Conservation (phyloP, 2,329 filamentous ascomycete genomes). For the Hypoxylon sp. region DNA sequence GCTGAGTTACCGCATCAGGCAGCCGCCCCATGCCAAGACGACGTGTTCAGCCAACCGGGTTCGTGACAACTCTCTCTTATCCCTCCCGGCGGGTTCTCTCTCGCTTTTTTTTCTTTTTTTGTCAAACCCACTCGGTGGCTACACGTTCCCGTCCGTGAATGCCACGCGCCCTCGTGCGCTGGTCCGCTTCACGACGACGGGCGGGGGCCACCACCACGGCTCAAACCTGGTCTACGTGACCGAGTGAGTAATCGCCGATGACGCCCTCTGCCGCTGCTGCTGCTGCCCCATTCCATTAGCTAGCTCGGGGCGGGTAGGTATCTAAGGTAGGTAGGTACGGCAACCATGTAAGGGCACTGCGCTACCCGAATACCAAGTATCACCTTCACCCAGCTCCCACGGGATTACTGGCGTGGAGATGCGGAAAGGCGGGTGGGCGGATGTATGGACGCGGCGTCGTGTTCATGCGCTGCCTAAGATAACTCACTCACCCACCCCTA, state of each 20-base stretch:
- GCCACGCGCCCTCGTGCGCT: slow-evolving; percentile 19
- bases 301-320: neutral
- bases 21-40: slow-evolving; percentile 22
- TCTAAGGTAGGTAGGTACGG: no score
- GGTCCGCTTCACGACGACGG: slow-evolving; percentile 17
- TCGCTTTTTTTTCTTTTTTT: neutral
- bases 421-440: neutral
- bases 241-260: no score
- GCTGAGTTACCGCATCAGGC: slow-evolving; percentile 30
- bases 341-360: no score
- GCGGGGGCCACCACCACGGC: no score
- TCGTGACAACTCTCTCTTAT: neutral
- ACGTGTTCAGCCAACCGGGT: slow-evolving; percentile 6
- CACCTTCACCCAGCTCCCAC: neutral
- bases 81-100: neutral
- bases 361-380: neutral
- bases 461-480: neutral
- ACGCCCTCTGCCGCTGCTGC: no score
- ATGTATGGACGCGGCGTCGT: slow-evolving; percentile 1
- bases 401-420: no score
- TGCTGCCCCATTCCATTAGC: no score
- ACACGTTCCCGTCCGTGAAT: slow-evolving; percentile 17
- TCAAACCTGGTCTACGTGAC: no score
- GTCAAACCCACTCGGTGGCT: neutral
- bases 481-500: neutral